These are phyloP conservation scores for Codiaeum variegatum DNA, from an alignment of 441 rosid species.

Conservation along the genomic window DNA sequence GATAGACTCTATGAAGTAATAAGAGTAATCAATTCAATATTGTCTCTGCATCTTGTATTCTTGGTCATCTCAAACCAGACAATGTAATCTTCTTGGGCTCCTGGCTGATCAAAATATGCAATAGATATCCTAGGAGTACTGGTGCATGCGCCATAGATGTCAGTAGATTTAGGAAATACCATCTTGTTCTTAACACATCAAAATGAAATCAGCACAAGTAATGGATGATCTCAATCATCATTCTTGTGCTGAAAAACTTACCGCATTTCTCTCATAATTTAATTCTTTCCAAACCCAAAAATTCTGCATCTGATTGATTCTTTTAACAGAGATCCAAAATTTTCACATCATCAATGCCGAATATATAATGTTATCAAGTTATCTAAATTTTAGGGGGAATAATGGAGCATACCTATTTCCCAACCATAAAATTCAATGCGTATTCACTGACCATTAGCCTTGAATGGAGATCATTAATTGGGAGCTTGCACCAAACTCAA, in stretches of 20 bases:
- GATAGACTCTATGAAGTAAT: not conserved
- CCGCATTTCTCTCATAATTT: not conserved
- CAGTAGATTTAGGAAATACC: slow-evolving; percentile 14
- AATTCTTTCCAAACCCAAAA: not conserved
- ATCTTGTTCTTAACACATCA: not conserved
- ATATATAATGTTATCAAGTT: not conserved
- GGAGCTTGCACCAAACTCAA: slow-evolving; percentile 6
- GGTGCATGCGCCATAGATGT: not conserved
- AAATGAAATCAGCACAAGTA: not conserved
- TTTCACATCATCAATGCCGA: not conserved
- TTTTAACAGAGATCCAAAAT: slow-evolving; percentile 1
- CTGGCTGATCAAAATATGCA: not conserved
- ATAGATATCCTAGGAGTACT: not conserved
- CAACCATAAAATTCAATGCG: not conserved
- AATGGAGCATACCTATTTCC: not conserved
- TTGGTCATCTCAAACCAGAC: slow-evolving; percentile 7
- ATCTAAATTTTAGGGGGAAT: not conserved
- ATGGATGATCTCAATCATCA: slow-evolving; percentile 14
- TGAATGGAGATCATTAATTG: slow-evolving; percentile 13
- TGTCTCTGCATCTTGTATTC: not conserved
- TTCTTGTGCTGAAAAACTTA: not conserved
- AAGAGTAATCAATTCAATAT: not conserved
- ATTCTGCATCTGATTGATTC: not conserved
- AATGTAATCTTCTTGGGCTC: slow-evolving; percentile 5
- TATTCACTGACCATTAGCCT: slow-evolving; percentile 5